A percentile compares a stretch with the other conserved stretches of the same genome.
These are phyloP conservation scores for Fusarium acutatum DNA, from an alignment of 2,329 filamentous ascomycete species.

Conservation along the genomic window DNA sequence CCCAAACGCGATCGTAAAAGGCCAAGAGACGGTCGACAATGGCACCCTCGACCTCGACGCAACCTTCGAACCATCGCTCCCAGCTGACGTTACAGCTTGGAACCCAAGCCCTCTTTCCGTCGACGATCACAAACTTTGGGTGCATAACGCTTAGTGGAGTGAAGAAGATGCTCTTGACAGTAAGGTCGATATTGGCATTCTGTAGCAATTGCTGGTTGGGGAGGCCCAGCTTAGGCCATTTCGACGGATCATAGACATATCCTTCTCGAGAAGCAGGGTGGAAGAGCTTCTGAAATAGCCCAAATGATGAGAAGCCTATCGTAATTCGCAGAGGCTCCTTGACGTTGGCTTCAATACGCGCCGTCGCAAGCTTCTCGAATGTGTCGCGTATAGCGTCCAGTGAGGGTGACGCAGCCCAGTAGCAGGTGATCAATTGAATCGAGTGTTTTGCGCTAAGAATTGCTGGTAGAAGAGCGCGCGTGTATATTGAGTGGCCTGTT, in stretches of 20 bases:
- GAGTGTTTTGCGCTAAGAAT: constrained; percentile 69
- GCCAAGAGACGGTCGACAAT: constrained; percentile 68
- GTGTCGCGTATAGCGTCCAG: constrained; percentile 65
- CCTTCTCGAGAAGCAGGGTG: constrained; percentile 73
- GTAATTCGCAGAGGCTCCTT: constrained; percentile 63
- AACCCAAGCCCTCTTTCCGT: constrained; percentile 71
- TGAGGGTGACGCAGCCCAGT: constrained; percentile 76
- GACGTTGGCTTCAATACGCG: constrained; percentile 39
- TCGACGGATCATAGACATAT: constrained; percentile 64
- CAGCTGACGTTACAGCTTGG: constrained; percentile 87
- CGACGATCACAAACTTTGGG: constrained; percentile 81
- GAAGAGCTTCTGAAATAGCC: constrained; percentile 76
- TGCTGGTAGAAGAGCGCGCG: constrained; percentile 65
- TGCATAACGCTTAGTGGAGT: constrained; percentile 88
- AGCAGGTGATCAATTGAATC: constrained; percentile 82
- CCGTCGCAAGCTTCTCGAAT: constrained; percentile 65
- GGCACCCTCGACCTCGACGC: constrained; percentile 70
- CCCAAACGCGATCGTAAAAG: constrained; percentile 79
- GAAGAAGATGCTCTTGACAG: constrained; percentile 81
- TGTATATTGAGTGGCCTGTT: constrained; percentile 66
- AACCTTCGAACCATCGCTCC: constrained; percentile 88
- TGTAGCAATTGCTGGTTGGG: constrained; percentile 62
- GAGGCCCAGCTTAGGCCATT: constrained; percentile 73
- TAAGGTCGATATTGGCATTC: constrained; percentile 69
- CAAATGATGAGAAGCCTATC: constrained; percentile 80